phyloP scores from a whole-genome alignment of 148 eudicot species.

The Arbutus unedo region DNA sequence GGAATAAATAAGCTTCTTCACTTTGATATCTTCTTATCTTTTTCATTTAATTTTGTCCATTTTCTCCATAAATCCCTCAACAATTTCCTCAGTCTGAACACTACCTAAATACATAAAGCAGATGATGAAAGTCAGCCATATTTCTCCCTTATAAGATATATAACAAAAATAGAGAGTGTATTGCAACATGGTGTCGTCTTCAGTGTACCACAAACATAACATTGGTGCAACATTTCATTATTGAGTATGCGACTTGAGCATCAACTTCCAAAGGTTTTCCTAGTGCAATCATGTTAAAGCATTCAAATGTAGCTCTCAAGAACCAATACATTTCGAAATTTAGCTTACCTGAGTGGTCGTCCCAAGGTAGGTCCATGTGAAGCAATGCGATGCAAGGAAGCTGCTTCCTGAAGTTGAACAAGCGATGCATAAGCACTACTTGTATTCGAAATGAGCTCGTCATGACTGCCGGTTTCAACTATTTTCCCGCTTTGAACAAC shows the following conservation, averaged over 20 bases:
- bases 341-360: slow-evolving; percentile 58
- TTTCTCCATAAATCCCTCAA: background rate
- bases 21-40: too few species aligned
- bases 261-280: background rate
- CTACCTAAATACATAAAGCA: background rate
- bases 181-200: background rate
- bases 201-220: background rate
- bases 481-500: slow-evolving; percentile 82
- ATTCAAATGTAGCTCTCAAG: background rate
- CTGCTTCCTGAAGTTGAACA: slow-evolving; percentile 74
- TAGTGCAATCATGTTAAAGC: background rate
- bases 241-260: background rate
- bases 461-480: slow-evolving; percentile 93
- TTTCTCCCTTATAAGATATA: background rate
- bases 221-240: background rate
- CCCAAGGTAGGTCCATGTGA: slow-evolving; percentile 50
- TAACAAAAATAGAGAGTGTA: background rate
- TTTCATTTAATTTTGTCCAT: too few species aligned
- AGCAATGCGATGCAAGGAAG: slow-evolving; percentile 43
- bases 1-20: too few species aligned
- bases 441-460: slow-evolving; percentile 70
- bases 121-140: background rate
- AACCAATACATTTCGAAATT: background rate
- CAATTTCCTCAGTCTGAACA: background rate
- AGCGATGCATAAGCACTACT: slow-evolving; percentile 72